Evolutionary conservation across 768 basidiomycete species (phyloP).

Genomic region (Steccherinum ochraceum): DNA sequence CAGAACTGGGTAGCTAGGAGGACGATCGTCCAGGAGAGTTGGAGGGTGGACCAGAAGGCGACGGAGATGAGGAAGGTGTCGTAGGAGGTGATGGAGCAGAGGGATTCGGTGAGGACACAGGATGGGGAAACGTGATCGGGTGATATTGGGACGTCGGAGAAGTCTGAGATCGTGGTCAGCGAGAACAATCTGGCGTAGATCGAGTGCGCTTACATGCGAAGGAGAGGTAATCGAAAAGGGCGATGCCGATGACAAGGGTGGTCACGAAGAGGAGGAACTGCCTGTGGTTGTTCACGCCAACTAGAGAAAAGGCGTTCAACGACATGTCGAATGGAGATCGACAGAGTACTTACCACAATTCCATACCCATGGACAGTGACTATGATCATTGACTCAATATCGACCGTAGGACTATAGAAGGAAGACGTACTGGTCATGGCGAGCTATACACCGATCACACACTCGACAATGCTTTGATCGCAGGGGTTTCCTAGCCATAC

Average conservation of each 20-base stretch:
- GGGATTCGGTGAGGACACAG: constrained; percentile 58
- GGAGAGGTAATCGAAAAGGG: constrained; percentile 77
- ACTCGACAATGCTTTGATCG: constrained; percentile 93
- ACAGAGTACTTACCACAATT: constrained; percentile 81
- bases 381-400: constrained; percentile 23
- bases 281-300: constrained; percentile 90
- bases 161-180: constrained; percentile 39
- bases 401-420: neutral
- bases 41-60: constrained; percentile 80
- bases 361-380: constrained; percentile 99
- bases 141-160: constrained; percentile 37
- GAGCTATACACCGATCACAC: constrained; percentile 83
- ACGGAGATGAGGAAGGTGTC: constrained; percentile 86
- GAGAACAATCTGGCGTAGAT: too few relatives aligned
- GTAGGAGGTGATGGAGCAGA: constrained; percentile 66
- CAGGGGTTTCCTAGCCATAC: constrained; percentile 88
- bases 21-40: constrained; percentile 91
- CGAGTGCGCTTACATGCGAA: constrained; percentile 69
- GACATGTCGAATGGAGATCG: too few relatives aligned
- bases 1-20: constrained; percentile 83
- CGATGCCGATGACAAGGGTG: constrained; percentile 76
- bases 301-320: too few relatives aligned
- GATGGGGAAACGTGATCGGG: constrained; percentile 41
- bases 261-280: constrained; percentile 93
- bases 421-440: constrained; percentile 83